Percentiles rank a stretch among this genome's conserved stretches.
Conservation (phyloP, 176 grass and related monocot genomes). For the Aegilops sharonensis region DNA sequence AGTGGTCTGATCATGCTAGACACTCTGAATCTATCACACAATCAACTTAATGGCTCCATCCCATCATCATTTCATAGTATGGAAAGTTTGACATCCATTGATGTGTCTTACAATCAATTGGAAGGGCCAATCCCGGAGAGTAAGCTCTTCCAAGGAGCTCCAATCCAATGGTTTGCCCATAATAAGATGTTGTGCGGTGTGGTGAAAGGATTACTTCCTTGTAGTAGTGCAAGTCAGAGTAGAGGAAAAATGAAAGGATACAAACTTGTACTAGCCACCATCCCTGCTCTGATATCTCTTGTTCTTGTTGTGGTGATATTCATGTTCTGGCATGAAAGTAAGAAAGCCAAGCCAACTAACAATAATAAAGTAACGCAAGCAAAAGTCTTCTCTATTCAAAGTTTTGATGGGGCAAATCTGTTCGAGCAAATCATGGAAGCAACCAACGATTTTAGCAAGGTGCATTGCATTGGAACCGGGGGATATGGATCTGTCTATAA, state of each 20-base stretch:
- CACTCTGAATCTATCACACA: neutral
- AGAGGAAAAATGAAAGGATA: neutral
- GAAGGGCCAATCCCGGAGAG: neutral
- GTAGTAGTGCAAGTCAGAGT: neutral
- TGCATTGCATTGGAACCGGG: neutral
- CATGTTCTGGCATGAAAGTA: accelerated
- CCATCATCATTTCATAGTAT: neutral
- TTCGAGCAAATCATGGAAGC: neutral
- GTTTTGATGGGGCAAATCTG: neutral
- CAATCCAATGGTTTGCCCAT: neutral
- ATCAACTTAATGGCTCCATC: neutral
- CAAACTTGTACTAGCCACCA: neutral
- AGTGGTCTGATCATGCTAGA: neutral
- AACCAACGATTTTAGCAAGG: neutral
- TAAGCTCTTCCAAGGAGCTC: neutral
- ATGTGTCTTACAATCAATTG: neutral
- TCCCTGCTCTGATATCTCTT: neutral
- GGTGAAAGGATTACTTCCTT: neutral
- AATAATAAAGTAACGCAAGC: neutral
- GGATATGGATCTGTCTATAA: neutral
- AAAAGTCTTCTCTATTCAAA: neutral
- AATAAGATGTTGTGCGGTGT: neutral
- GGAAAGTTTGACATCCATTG: neutral
- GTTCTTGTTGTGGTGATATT: neutral
- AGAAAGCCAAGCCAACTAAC: neutral